Evolutionary conservation across 129 eudicot species (phyloP), one percentile per base, ranked within the genome.

Genomic region (Centella asiatica): DNA sequence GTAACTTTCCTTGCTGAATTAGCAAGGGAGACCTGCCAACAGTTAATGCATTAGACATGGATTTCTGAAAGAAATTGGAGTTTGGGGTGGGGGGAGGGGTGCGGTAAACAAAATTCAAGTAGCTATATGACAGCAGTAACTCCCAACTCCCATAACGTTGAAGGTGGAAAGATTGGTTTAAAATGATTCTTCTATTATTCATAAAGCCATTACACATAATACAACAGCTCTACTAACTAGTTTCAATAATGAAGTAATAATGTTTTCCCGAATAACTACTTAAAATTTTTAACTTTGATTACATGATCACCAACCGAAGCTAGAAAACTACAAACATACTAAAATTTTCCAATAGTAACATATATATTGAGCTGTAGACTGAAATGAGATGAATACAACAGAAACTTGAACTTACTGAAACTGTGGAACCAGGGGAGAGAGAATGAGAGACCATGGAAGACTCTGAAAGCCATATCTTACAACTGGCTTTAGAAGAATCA

Each of bases 391-490:
- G 5, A 14, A 55, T 1, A 40, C 14, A 40, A 22, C 39, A 27
- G 40, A 64, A 3, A 60, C 11, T n/a, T 37, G 64, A 33, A 75
- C 61, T 50, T 81, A 87, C 98, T 63, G 98, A 87, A 25, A 92
- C 98, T 25, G 67, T 69, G 61, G 94, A 75, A 40, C 90, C 94
- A 11, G 94, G 95, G 13, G 76, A 25, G 29, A 92, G 74, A 1
- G 87, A 77, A 66, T 76, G 65, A 63, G 88, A 63, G 60, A 80
- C 31, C 94, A 92, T 78, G 17, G 88, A 71, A 17, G 96, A 29
- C 34, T 87, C 88, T 0, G 96, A 87, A 18, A 92, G 80, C 96
- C 96, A 92, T 44, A 92, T 53, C 56, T 68, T 80, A 70, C 76
- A 75, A 22, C 81, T 87, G 4, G 67, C 25, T 27, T 70, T 77